Percentiles rank a stretch among this genome's conserved stretches.
Conservation (phyloP, 148 eudicot genomes). For the Bassia scoparia region DNA sequence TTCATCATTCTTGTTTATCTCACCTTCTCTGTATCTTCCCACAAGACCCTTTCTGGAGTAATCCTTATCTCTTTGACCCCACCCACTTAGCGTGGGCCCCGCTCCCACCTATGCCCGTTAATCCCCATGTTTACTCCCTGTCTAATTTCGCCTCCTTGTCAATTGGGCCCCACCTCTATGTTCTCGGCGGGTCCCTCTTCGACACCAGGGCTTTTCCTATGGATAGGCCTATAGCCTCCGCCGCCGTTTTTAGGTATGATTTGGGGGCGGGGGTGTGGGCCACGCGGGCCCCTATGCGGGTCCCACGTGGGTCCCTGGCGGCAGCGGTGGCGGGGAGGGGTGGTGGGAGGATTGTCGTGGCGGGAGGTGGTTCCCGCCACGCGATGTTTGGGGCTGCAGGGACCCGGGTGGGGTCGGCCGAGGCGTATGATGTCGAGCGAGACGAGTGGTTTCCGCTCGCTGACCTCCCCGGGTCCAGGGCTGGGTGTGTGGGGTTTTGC, state of each 20-base stretch:
- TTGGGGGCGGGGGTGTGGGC: constrained; percentile 11
- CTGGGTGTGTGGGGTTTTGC: constrained; percentile 81
- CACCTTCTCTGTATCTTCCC: constrained; percentile 76
- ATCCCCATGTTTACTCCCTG: constrained; percentile 72
- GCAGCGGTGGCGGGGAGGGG: constrained; percentile 40
- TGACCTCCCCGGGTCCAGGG: constrained; percentile 66
- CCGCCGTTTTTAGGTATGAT: constrained; percentile 50
- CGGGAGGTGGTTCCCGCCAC: constrained; percentile 91
- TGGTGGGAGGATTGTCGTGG: constrained; percentile 55
- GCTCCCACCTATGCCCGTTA: constrained; percentile 79
- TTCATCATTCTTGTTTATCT: constrained; percentile 25
- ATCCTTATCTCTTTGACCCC: constrained; percentile 74
- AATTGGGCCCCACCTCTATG: constrained; percentile 42
- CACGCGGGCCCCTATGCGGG: constrained; percentile 52
- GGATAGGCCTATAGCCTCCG: constrained; percentile 58
- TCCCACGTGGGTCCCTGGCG: constrained; percentile 85
- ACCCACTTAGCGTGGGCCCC: constrained; percentile 50
- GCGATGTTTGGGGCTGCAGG: constrained; percentile 83
- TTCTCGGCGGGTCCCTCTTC: constrained; percentile 78
- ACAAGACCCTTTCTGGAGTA: constrained; percentile 58
- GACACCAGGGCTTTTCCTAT: constrained; percentile 80
- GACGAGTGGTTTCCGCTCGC: constrained; percentile 72
- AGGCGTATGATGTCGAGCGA: constrained; percentile 66
- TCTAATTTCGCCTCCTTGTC: constrained; percentile 62
- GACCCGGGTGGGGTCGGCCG: constrained; percentile 67